A percentile compares a stretch with the other conserved stretches of the same genome.
Evolutionary conservation across 169 alveolate species (phyloP).

Genomic region (Plasmodium yoelii): DNA sequence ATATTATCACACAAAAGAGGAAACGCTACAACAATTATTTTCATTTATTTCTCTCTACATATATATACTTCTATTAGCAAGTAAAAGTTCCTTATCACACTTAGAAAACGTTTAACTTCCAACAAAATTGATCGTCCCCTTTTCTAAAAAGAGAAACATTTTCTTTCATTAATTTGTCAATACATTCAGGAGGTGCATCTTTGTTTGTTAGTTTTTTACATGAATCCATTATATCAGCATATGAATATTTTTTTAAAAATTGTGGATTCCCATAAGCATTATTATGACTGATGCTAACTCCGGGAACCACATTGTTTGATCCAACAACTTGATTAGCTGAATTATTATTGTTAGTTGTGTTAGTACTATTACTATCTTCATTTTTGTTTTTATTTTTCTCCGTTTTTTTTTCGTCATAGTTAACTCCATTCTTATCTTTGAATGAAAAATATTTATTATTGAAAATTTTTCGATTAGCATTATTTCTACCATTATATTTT

Average conservation of each 20-base stretch:
- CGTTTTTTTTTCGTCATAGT: constrained; percentile 32
- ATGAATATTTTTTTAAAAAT: constrained; percentile 57
- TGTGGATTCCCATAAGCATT: constrained; percentile 25
- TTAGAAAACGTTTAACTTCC: constrained; percentile 72
- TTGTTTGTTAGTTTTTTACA: constrained; percentile 65
- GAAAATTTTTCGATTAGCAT: constrained; percentile 1
- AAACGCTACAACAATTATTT: no score
- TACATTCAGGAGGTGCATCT: constrained; percentile 75
- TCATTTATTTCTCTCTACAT: neutral
- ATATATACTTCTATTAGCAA: neutral
- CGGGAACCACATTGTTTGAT: no score
- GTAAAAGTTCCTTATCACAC: no score
- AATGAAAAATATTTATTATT: constrained; percentile 2
- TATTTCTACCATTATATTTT: constrained; percentile 3
- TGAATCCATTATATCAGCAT: constrained; percentile 73
- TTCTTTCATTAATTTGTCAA: constrained; percentile 72
- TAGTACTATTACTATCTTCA: constrained; percentile 9
- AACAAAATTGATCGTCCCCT: constrained; percentile 69
- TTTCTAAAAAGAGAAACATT: constrained; percentile 74
- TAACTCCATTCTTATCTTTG: constrained; percentile 21
- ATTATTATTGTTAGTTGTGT: neutral
- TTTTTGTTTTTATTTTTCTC: constrained; percentile 24
- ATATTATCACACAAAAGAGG: no score
- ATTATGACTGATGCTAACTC: neutral
- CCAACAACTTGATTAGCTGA: no score